Evolutionary conservation across 1,284 basidiomycete genomes (phyloP).

Genomic region (Ceratobasidium sp.): DNA sequence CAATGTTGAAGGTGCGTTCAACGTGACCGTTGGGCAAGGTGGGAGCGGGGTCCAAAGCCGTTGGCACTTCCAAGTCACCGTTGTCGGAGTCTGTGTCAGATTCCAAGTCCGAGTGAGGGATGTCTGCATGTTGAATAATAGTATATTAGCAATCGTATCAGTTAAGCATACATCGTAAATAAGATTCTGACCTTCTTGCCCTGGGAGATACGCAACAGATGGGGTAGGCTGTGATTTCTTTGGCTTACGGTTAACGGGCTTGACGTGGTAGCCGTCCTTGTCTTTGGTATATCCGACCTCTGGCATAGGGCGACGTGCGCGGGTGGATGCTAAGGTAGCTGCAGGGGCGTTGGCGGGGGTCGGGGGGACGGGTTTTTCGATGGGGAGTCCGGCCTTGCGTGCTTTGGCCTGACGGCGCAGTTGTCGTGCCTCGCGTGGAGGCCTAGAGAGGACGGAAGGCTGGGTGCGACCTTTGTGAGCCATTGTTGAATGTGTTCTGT

Average conservation of each 20-base stretch:
- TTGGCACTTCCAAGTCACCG: not conserved
- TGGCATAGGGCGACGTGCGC: not conserved
- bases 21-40: not conserved
- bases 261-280: slow-evolving; percentile 3
- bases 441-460: slow-evolving; percentile 7
- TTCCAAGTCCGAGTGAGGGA: not conserved
- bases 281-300: not conserved
- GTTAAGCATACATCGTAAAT: slow-evolving; percentile 2
- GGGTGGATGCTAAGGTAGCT: not conserved
- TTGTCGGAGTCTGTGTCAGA: not conserved
- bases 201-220: not conserved
- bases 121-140: not conserved
- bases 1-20: slow-evolving; percentile 1
- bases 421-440: not conserved
- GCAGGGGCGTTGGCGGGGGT: not conserved
- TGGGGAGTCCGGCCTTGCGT: not conserved
- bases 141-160: slow-evolving; percentile 2
- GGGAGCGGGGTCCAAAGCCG: not conserved
- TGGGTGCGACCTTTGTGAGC: not conserved
- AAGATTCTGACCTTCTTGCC: slow-evolving; percentile 2
- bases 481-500: slow-evolving; percentile 2
- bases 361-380: not conserved
- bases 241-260: not conserved
- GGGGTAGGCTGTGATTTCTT: not conserved
- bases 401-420: not conserved